phyloP scores from a whole-genome alignment of 106 monocot genomes.

The Dioscorea zingiberensis region DNA sequence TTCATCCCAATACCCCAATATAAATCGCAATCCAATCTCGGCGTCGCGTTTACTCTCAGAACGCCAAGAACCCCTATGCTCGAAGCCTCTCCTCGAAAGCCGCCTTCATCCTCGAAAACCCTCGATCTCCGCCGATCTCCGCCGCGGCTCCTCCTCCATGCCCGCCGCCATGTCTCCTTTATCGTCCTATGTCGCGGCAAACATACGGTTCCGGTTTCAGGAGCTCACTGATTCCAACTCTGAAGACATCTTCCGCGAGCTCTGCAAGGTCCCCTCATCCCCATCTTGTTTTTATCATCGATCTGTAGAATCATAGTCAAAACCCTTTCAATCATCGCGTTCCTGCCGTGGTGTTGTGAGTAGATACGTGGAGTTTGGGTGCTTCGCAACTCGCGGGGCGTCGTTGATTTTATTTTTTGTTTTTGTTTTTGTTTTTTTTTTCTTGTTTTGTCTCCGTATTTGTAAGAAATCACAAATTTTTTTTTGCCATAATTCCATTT shows the following conservation, averaged over 20 bases:
- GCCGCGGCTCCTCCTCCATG: neutral
- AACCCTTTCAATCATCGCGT: neutral
- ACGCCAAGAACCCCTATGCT: no score
- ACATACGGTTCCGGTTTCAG: conserved; percentile 47
- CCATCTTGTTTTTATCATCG: neutral
- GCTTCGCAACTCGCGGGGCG: neutral
- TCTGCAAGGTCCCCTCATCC: conserved; percentile 30
- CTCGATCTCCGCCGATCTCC: neutral
- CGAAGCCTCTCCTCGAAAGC: no score
- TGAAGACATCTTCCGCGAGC: conserved; percentile 37
- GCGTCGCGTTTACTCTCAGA: no score
- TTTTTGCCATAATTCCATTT: neutral
- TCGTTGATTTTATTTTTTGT: neutral
- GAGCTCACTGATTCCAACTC: conserved; percentile 23
- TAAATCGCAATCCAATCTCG: no score
- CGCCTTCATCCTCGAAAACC: neutral
- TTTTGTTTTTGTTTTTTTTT: neutral
- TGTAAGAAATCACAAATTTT: neutral
- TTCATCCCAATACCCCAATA: no score
- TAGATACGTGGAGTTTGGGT: neutral
- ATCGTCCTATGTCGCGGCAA: conserved; percentile 16
- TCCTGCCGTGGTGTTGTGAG: neutral
- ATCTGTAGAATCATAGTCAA: neutral
- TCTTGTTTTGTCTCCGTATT: neutral
- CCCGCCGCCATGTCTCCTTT: conserved; percentile 35